Evolutionary conservation across 2,329 filamentous ascomycete species (phyloP).

Genomic region (Pseudogymnoascus sp.): DNA sequence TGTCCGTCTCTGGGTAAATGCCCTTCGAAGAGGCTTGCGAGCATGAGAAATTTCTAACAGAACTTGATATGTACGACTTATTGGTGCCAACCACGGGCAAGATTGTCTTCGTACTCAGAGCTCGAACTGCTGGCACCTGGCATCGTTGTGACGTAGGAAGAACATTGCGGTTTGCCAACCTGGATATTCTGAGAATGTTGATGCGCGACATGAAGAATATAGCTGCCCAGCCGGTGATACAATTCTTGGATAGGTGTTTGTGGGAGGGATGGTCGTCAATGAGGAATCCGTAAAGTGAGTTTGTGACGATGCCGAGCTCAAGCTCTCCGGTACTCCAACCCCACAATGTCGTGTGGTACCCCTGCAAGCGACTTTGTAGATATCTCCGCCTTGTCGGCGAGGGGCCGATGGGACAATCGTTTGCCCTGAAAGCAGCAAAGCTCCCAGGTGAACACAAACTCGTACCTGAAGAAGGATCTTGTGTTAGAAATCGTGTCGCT

Average conservation of each 20-base stretch:
- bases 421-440: not conserved
- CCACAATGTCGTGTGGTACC: conserved; percentile 3
- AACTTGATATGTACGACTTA: not conserved
- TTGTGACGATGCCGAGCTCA: not conserved
- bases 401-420: not conserved
- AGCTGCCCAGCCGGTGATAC: not conserved
- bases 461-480: not conserved
- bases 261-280: not conserved
- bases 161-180: conserved; percentile 4
- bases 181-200: conserved; percentile 7
- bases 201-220: not conserved
- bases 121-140: not conserved
- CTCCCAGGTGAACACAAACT: not conserved
- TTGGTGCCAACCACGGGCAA: not conserved
- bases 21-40: conserved; percentile 34
- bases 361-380: conserved; percentile 8
- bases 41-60: not conserved
- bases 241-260: not conserved
- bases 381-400: conserved; percentile 5
- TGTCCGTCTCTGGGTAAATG: conserved; percentile 52
- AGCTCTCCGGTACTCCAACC: not conserved
- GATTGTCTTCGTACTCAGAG: not conserved
- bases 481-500: not conserved
- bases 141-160: not conserved
- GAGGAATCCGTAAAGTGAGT: not conserved